phyloP scores from a whole-genome alignment of 441 rosid species.

The Adansonia rubrostipa region DNA sequence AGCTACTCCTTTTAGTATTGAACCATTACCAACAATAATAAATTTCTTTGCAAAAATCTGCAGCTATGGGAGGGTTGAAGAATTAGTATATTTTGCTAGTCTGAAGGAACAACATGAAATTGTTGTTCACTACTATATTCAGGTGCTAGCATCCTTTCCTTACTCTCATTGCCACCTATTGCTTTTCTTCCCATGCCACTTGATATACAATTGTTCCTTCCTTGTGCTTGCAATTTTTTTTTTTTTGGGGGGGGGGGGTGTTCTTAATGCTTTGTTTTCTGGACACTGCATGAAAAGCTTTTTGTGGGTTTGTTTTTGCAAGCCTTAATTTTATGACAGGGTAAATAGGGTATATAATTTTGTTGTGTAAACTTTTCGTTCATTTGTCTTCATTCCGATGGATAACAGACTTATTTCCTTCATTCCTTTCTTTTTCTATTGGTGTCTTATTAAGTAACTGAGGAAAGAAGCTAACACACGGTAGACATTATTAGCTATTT shows the following conservation, averaged over 20 bases:
- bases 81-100: constrained; percentile 93
- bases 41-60: constrained; percentile 36
- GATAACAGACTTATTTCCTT: background rate
- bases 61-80: constrained; percentile 98
- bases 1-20: constrained; percentile 22
- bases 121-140: constrained; percentile 89
- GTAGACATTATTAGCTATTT: background rate
- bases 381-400: background rate
- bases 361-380: constrained; percentile 21
- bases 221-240: background rate
- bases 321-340: background rate
- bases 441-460: background rate
- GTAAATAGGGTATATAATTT: background rate
- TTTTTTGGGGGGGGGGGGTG: background rate
- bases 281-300: no score
- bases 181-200: constrained; percentile 1
- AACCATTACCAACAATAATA: constrained; percentile 9
- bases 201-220: constrained; percentile 16
- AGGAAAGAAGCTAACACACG: constrained; percentile 2
- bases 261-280: background rate
- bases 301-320: constrained; percentile 9
- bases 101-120: constrained; percentile 94
- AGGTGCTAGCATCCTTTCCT: constrained; percentile 52
- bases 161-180: background rate
- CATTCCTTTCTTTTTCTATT: constrained; percentile 4